Evolutionary conservation across 177 flowering plant genomes (phyloP), one percentile per base, ranked within the genome.

Genomic region (Vitis hybrid): DNA sequence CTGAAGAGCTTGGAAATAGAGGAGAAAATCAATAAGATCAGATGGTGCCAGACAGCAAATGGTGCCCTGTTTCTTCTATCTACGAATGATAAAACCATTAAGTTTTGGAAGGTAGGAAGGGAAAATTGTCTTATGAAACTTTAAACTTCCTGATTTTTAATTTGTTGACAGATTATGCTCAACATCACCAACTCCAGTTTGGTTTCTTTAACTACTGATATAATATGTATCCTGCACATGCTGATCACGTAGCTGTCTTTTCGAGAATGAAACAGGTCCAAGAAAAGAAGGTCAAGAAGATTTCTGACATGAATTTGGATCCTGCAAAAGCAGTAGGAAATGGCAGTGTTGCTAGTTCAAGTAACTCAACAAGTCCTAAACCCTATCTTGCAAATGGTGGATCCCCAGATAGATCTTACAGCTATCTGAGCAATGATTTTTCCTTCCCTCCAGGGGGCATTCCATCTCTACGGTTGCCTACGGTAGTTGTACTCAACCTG

Each of bases 201-300:
- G 8, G 45, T 40, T 40, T 40, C 45, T 40, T 40, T 40, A 40
- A 40, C 45, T 1, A 40, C 7, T 40, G 8, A 7, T 21, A 40
- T 61, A 30, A 49, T 64, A 10, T 5, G n/a, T 50, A 51, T 64
- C 52, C 62, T 72, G 10, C 26, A 40, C 23, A 8, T 60, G 13
- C 11, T 21, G 60, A 51, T 32, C 2, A 15, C 52, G 66, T 62
- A 45, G 30, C 32, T 60, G 21, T 63, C 52, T 70, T 56, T 56
- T 74, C 65, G 76, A 71, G 63, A n/a, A 45, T 71, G 72, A 57
- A 50, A 64, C 87, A 96, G 99, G 98, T 96, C 65, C 99, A 93
- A 84, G 99, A 96, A 77, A 96, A 93, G 81, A 96, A 93, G 86
- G 81, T 93, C 65, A 96, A 92, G 82, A 91, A 89, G 78, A 72